Evolutionary conservation across 768 basidiomycete genomes (phyloP).

Genomic region (Collybia sp.): DNA sequence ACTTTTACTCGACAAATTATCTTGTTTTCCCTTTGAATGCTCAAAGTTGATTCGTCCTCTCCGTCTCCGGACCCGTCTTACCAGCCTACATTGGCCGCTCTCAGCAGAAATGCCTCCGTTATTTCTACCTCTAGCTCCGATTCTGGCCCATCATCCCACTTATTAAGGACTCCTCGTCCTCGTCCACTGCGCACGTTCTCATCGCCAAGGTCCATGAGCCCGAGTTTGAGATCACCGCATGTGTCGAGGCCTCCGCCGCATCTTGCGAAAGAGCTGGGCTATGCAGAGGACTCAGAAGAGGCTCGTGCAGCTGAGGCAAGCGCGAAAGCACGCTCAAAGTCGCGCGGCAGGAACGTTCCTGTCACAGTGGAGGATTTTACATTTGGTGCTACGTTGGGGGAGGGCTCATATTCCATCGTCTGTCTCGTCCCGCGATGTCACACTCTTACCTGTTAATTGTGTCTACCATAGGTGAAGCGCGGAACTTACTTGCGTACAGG

Average conservation of each 20-base stretch:
- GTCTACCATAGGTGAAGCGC: conserved; percentile 45
- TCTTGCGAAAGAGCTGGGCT: conserved; percentile 53
- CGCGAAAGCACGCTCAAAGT: conserved; percentile 30
- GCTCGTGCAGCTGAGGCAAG: conserved; percentile 7
- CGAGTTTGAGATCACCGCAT: conserved; percentile 31
- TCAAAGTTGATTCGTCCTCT: conserved; percentile 23
- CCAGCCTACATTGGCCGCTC: conserved; percentile 42
- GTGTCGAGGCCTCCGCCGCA: conserved; percentile 47
- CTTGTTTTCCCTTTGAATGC: conserved; percentile 51
- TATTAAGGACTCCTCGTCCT: conserved; percentile 38
- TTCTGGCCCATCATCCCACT: conserved; percentile 36
- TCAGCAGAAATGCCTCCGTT: conserved; percentile 74
- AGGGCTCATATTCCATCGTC: conserved; percentile 82
- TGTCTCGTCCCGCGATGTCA: conserved; percentile 18
- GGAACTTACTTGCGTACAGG: conserved; percentile 51
- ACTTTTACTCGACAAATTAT: conserved; percentile 30
- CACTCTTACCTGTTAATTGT: neutral
- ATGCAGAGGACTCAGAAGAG: conserved; percentile 8
- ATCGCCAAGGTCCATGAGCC: conserved; percentile 56
- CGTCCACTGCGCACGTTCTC: conserved; percentile 64
- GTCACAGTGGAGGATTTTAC: conserved; percentile 61
- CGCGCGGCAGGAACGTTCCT: conserved; percentile 39
- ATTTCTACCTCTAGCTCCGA: conserved; percentile 64
- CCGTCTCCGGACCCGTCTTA: conserved; percentile 24
- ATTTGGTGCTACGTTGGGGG: conserved; percentile 70